A percentile compares a stretch with the other conserved stretches of the same genome.
phyloP scores from a whole-genome alignment of 1,139 yeast genomes.

The Kodamaea arcana region DNA sequence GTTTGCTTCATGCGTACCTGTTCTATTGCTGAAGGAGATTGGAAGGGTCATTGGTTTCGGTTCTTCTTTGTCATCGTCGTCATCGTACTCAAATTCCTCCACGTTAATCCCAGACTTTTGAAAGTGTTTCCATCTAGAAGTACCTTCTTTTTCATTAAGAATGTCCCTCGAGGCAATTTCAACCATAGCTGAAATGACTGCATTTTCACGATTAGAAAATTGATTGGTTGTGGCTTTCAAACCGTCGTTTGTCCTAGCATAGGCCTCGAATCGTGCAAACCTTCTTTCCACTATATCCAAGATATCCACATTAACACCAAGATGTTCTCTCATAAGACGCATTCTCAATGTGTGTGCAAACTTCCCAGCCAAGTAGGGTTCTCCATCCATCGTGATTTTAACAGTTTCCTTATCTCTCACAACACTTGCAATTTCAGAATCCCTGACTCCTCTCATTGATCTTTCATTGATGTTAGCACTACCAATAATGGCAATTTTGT shows the following conservation, averaged over 20 bases:
- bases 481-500: conserved; percentile 87
- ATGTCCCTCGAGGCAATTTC: conserved; percentile 72
- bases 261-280: conserved; percentile 54
- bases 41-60: conserved; percentile 42
- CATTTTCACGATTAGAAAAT: conserved; percentile 30
- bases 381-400: conserved; percentile 74
- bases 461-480: conserved; percentile 96
- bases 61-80: conserved; percentile 23
- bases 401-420: conserved; percentile 80
- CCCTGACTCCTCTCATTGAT: conserved; percentile 89
- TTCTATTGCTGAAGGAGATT: conserved; percentile 78
- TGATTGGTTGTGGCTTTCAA: conserved; percentile 39
- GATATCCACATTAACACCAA: conserved; percentile 89
- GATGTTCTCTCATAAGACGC: conserved; percentile 92
- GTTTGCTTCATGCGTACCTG: conserved; percentile 73
- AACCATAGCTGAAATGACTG: conserved; percentile 59
- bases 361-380: conserved; percentile 73
- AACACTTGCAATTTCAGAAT: conserved; percentile 89
- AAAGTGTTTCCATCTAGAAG: conserved; percentile 47
- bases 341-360: conserved; percentile 88
- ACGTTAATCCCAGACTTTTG: conserved; percentile 18
- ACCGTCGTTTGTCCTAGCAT: conserved; percentile 48
- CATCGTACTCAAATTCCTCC: conserved; percentile 22
- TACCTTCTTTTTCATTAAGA: conserved; percentile 40
- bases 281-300: conserved; percentile 80